These are phyloP conservation scores for Stachybotrys chartarum DNA, from an alignment of 2,329 filamentous ascomycete genomes.

Conservation along the genomic window DNA sequence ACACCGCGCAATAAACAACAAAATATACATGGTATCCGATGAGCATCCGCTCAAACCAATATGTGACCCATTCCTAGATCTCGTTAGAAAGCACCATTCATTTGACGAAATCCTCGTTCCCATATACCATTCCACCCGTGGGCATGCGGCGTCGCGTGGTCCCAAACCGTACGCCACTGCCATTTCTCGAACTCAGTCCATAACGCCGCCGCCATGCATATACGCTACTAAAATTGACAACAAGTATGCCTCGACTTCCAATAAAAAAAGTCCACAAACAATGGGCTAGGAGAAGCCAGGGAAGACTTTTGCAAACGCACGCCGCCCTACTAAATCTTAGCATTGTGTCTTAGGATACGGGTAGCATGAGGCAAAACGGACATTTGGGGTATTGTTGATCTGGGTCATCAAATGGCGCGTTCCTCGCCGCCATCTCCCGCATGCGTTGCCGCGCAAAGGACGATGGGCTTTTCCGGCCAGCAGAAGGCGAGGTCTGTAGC, in stretches of 20 bases:
- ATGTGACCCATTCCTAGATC: background rate
- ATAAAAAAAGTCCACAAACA: constrained; percentile 3
- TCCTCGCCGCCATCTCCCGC: constrained; percentile 33
- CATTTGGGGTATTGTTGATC: constrained; percentile 31
- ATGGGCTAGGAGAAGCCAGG: constrained; percentile 25
- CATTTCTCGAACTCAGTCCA: constrained; percentile 7
- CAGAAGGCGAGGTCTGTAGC: constrained; percentile 15
- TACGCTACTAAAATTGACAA: background rate
- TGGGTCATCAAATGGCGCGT: constrained; percentile 35
- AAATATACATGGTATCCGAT: background rate
- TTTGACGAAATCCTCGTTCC: background rate
- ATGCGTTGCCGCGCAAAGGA: constrained; percentile 36
- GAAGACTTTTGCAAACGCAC: constrained; percentile 34
- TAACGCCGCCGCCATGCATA: constrained; percentile 22
- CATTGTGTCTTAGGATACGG: background rate
- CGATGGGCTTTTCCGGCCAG: constrained; percentile 32
- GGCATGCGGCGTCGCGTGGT: background rate
- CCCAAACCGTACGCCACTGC: background rate
- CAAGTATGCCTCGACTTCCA: constrained; percentile 5
- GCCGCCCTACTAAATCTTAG: constrained; percentile 27
- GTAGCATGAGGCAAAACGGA: constrained; percentile 16
- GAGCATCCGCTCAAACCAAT: background rate
- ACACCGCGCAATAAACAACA: background rate
- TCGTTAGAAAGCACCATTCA: background rate
- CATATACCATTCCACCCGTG: background rate